Base-by-base conservation (phyloP, 306 rosid species). In the Luffa acutangula region DNA sequence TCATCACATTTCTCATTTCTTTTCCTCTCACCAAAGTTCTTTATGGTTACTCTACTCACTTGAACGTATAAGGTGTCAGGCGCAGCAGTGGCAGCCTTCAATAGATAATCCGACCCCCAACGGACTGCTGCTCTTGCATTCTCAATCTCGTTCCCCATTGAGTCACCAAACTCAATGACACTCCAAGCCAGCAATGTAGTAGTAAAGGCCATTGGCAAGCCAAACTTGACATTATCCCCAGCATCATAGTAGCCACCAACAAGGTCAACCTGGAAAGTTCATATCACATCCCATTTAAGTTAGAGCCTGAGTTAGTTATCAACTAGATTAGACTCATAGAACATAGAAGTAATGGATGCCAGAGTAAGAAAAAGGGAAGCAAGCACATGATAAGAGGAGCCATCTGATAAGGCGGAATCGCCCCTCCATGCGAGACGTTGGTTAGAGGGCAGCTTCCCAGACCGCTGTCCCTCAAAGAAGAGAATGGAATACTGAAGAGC, bases 221-320 rank as follows among this genome's bases (percentile, higher is more conserved):
- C 98, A 82, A 92, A 94, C 85, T 94, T 92, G 56, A 94, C 86
- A 62, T 94, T 94, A 51, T 94, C 98, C 45, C 97, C 98, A 7
- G 98, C 98, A 87, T 94, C 98, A 85, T 94, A 94, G 81, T 94
- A 94, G 66, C 98, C 98, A 0, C 98, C 98, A 0, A 86, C 93
- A 31, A 92, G 77, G 85, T 92, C 89, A 84, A 92, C 97, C 98
- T 92, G 78, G 80, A 84, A 86, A 39, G 49, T 66, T 66, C 25
- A 66, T 15, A 66, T 84, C 52, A 48, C 65, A 78, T 41, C 41
- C 63, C 74, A 54, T 33, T 39, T 39, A 65, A 37, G 73, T 66
- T 51, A 75, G 51, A 53, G 65, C 31, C 49, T 3, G 49, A 54
- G 57, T 49, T 73, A 39, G 4, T 69, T 5, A 69, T 69, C 17